Percentiles rank a stretch among this genome's conserved stretches.
phyloP scores from a whole-genome alignment of 805 yeast genomes.

The Lipomyces chichibuensis region DNA sequence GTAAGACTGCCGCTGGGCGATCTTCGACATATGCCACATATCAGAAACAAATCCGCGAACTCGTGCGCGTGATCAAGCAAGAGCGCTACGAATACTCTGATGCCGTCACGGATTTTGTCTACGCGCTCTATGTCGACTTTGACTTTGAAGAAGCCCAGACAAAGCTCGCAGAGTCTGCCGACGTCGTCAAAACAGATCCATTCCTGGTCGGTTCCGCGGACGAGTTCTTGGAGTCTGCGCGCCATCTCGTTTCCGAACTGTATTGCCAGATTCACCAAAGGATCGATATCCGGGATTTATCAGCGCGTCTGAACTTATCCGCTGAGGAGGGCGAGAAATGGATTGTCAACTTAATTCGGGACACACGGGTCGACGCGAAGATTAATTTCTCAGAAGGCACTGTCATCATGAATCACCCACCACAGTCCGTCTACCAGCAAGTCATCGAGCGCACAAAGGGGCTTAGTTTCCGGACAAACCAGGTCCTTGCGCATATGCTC shows the following conservation, averaged over 20 bases:
- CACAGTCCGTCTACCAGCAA: slow-evolving; percentile 64
- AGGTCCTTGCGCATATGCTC: slow-evolving; percentile 52
- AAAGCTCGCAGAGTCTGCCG: slow-evolving; percentile 53
- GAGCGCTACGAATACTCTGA: slow-evolving; percentile 68
- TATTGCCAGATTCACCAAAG: slow-evolving; percentile 58
- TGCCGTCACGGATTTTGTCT: slow-evolving; percentile 62
- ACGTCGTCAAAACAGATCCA: slow-evolving; percentile 58
- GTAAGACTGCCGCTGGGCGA: slow-evolving; percentile 35
- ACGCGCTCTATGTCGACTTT: slow-evolving; percentile 59
- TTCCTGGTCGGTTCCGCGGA: slow-evolving; percentile 53
- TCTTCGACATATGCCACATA: slow-evolving; percentile 41
- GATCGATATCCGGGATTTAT: slow-evolving; percentile 52
- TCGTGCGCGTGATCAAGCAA: slow-evolving; percentile 59
- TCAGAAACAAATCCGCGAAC: slow-evolving; percentile 61
- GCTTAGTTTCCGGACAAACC: slow-evolving; percentile 61
- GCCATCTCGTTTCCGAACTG: slow-evolving; percentile 57
- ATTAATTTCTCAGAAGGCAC: slow-evolving; percentile 57
- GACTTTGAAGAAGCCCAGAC: slow-evolving; percentile 59
- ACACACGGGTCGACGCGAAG: slow-evolving; percentile 57
- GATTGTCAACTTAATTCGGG: slow-evolving; percentile 55
- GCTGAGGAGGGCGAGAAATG: slow-evolving; percentile 56
- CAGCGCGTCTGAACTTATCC: slow-evolving; percentile 51
- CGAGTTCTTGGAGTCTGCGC: slow-evolving; percentile 52
- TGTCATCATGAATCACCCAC: slow-evolving; percentile 58
- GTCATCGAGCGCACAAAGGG: slow-evolving; percentile 71